phyloP scores from a whole-genome alignment of 805 yeast genomes.

The Monosporozyma servazzii region DNA sequence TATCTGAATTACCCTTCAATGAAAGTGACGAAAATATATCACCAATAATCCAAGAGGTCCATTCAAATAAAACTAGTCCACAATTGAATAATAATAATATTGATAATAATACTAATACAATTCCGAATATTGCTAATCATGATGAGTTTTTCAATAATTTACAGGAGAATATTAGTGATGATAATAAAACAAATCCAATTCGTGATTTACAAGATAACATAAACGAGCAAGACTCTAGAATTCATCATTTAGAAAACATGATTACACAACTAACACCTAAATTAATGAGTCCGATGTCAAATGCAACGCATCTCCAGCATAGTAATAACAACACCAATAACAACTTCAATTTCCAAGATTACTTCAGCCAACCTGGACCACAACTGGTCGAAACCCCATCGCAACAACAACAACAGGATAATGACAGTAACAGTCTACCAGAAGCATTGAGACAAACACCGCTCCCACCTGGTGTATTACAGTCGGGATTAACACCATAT shows the following conservation, averaged over 20 bases:
- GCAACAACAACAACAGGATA: neutral
- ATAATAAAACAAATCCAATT: conserved; percentile 6
- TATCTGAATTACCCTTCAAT: conserved; percentile 21
- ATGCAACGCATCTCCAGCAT: neutral
- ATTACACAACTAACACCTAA: conserved; percentile 10
- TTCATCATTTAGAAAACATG: conserved; percentile 27
- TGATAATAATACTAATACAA: neutral
- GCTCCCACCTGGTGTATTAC: neutral
- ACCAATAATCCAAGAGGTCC: neutral
- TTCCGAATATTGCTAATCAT: neutral
- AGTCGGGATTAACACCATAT: neutral
- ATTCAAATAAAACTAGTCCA: neutral
- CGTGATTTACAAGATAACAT: conserved; percentile 21
- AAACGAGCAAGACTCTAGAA: conserved; percentile 25
- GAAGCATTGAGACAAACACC: neutral
- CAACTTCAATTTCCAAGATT: neutral
- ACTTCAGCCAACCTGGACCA: neutral
- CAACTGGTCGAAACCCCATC: neutral
- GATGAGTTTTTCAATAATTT: neutral
- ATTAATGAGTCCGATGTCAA: neutral
- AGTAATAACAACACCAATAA: neutral
- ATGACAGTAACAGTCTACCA: neutral
- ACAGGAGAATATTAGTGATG: neutral
- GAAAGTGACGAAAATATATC: conserved; percentile 10
- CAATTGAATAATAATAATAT: neutral